Evolutionary conservation across 352 stramenopile genomes (phyloP).

Genomic region (Globisporangium nagaii): DNA sequence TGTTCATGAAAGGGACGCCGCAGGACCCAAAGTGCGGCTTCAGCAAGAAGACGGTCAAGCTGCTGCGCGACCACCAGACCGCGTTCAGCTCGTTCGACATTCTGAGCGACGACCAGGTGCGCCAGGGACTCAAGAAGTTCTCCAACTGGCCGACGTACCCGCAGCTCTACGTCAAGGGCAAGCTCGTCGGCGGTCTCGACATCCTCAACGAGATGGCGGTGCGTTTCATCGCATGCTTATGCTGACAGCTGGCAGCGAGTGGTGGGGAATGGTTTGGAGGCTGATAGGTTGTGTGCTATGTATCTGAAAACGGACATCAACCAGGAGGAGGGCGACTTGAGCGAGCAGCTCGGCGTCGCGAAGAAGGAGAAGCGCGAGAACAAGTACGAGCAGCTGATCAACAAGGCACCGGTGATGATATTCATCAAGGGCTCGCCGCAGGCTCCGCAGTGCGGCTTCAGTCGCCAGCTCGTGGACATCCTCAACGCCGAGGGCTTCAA

Average conservation of each 20-base stretch:
- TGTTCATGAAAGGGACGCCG: constrained; percentile 95
- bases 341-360: constrained; percentile 84
- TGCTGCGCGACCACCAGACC: constrained; percentile 88
- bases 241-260: too few relatives aligned
- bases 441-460: constrained; percentile 95
- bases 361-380: constrained; percentile 85
- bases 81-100: constrained; percentile 95
- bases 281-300: too few relatives aligned
- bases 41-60: constrained; percentile 89
- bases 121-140: constrained; percentile 94
- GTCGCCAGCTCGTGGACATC: constrained; percentile 91
- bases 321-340: constrained; percentile 83
- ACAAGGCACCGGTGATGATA: constrained; percentile 91
- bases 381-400: constrained; percentile 89
- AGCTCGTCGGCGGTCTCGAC: constrained; percentile 91
- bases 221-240: background rate
- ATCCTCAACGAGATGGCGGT: constrained; percentile 94
- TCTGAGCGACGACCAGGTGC: constrained; percentile 90
- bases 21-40: constrained; percentile 91
- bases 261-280: too few relatives aligned
- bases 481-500: constrained; percentile 86
- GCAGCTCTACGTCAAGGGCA: constrained; percentile 95
- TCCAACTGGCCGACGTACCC: constrained; percentile 98
- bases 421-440: constrained; percentile 98
- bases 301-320: too few relatives aligned